phyloP scores from a whole-genome alignment of 495 filamentous ascomycete species.

The Cercophora sp. region DNA sequence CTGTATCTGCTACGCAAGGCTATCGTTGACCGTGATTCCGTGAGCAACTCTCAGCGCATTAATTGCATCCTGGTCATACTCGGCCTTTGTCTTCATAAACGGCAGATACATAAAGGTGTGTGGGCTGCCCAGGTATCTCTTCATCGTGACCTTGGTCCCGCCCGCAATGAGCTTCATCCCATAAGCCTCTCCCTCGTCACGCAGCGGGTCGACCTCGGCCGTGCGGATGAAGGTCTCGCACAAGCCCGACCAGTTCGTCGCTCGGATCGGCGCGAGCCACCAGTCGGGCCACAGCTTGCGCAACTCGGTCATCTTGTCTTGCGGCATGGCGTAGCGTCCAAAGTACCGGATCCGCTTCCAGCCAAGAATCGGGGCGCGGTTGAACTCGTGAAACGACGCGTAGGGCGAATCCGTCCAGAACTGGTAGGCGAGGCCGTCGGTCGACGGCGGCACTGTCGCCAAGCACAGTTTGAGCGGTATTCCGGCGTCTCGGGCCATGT shows the following conservation, averaged over 20 bases:
- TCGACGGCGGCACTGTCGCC: slow-evolving; percentile 39
- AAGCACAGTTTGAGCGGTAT: slow-evolving; percentile 41
- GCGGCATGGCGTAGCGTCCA: slow-evolving; percentile 29
- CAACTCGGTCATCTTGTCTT: slow-evolving; percentile 18
- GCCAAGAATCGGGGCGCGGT: slow-evolving; percentile 42
- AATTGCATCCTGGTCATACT: slow-evolving; percentile 33
- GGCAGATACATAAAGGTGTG: slow-evolving; percentile 49
- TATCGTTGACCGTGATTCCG: no score
- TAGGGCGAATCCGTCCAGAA: slow-evolving; percentile 43
- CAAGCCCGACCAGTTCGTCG: slow-evolving; percentile 39
- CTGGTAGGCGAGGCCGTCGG: slow-evolving; percentile 35
- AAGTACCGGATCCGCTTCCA: slow-evolving; percentile 49
- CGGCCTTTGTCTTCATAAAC: slow-evolving; percentile 27
- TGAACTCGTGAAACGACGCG: slow-evolving; percentile 41
- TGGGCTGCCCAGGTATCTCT: slow-evolving; percentile 43
- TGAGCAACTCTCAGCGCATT: slow-evolving; percentile 31
- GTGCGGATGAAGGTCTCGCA: slow-evolving; percentile 47
- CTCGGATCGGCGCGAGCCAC: slow-evolving; percentile 37
- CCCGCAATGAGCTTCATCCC: slow-evolving; percentile 42
- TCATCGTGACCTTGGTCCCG: slow-evolving; percentile 44
- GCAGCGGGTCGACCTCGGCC: slow-evolving; percentile 45
- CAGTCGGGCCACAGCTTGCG: slow-evolving; percentile 30
- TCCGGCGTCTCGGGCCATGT: slow-evolving; percentile 46
- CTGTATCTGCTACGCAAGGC: no score
- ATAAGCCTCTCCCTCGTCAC: slow-evolving; percentile 53